Evolutionary conservation across 148 eudicot genomes (phyloP).

Genomic region (Polygonum aviculare): DNA sequence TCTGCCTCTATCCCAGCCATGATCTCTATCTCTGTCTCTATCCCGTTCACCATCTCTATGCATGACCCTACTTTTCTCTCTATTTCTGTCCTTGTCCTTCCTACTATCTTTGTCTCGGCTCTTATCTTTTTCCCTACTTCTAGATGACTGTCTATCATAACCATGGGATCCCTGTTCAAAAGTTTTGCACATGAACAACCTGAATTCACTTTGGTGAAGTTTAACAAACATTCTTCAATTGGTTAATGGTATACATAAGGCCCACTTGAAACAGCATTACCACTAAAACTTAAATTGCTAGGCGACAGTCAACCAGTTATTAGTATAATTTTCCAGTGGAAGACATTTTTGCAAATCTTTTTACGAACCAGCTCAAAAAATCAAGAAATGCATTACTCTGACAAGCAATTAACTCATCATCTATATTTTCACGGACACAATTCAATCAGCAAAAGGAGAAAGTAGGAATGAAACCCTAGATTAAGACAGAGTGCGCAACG

Average conservation of each 20-base stretch:
- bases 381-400: too few species aligned
- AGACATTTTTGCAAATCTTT: too few species aligned
- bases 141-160: slow-evolving; percentile 46
- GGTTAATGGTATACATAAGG: neutral
- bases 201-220: neutral
- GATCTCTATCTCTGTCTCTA: slow-evolving; percentile 24
- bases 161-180: slow-evolving; percentile 43
- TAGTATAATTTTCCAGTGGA: too few species aligned
- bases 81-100: slow-evolving; percentile 25
- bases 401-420: neutral
- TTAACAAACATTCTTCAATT: neutral
- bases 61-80: slow-evolving; percentile 25
- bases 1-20: slow-evolving; percentile 27
- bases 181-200: neutral
- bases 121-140: slow-evolving; percentile 39
- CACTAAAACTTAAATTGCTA: too few species aligned
- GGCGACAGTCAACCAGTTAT: too few species aligned
- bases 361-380: too few species aligned
- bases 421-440: neutral
- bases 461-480: neutral
- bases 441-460: neutral
- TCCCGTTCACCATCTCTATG: slow-evolving; percentile 23
- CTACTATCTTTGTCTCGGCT: slow-evolving; percentile 24
- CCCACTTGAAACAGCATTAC: neutral
- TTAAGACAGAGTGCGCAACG: neutral